These are phyloP conservation scores for Pleurotus djamor DNA, from an alignment of 768 basidiomycete species.

Conservation along the genomic window DNA sequence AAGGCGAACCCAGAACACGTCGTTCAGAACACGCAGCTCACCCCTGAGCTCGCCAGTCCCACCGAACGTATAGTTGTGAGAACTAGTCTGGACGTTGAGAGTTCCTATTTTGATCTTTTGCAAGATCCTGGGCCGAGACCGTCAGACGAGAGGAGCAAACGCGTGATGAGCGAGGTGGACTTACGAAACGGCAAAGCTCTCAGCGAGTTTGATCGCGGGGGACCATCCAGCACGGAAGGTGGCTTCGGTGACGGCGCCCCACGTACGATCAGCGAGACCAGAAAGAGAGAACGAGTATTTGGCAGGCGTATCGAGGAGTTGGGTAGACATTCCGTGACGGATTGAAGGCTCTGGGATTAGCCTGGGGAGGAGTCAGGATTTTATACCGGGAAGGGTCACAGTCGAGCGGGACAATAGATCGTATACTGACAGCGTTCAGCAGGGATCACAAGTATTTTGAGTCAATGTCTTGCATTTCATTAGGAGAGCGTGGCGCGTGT, in stretches of 20 bases:
- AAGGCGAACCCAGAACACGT: slow-evolving; percentile 59
- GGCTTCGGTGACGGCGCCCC: slow-evolving; percentile 38
- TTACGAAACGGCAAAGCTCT: slow-evolving; percentile 46
- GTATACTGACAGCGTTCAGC: no score
- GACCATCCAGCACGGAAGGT: slow-evolving; percentile 40
- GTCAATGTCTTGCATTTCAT: no score
- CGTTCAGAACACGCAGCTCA: slow-evolving; percentile 45
- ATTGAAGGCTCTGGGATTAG: no score
- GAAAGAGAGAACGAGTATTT: slow-evolving; percentile 42
- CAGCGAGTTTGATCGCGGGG: slow-evolving; percentile 38
- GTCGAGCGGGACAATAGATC: no score
- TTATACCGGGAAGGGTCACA: no score
- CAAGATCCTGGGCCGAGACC: slow-evolving; percentile 30
- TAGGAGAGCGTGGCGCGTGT: no score
- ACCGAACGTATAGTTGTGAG: slow-evolving; percentile 44
- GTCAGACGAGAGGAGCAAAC: neutral
- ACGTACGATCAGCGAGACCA: slow-evolving; percentile 37
- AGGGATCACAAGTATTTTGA: no score
- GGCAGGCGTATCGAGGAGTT: slow-evolving; percentile 36
- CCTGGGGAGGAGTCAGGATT: no score
- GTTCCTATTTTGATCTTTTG: slow-evolving; percentile 45
- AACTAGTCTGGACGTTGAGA: slow-evolving; percentile 43
- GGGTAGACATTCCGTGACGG: slow-evolving; percentile 26
- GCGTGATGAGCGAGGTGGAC: slow-evolving; percentile 15
- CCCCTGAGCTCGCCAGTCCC: slow-evolving; percentile 26